Conservation (phyloP, 2,329 filamentous ascomycete species). For the Verticillium nubilum region DNA sequence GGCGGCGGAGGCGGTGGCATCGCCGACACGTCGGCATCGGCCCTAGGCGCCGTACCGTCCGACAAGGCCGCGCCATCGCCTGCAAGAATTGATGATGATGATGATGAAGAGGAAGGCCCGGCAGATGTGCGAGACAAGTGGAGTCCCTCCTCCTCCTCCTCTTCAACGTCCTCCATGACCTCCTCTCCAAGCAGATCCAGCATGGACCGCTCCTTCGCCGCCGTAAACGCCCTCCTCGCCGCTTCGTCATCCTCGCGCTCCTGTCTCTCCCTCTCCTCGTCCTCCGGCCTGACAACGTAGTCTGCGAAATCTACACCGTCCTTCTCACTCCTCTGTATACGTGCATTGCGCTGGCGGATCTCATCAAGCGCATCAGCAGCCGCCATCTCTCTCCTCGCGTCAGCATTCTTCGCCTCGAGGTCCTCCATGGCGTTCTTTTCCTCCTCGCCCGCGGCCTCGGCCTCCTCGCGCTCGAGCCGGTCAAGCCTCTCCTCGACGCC, state of each 20-base stretch:
- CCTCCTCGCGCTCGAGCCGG: slow-evolving; percentile 71
- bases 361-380: slow-evolving; percentile 94
- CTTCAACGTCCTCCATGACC: slow-evolving; percentile 22
- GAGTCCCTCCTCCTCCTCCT: background rate
- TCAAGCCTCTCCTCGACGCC: slow-evolving; percentile 85
- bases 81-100: background rate
- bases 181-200: slow-evolving; percentile 43
- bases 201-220: slow-evolving; percentile 44
- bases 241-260: slow-evolving; percentile 81
- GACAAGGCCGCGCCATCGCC: slow-evolving; percentile 12
- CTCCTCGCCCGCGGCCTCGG: slow-evolving; percentile 54
- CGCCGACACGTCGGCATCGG: slow-evolving; percentile 17
- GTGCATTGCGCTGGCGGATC: slow-evolving; percentile 85
- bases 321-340: slow-evolving; percentile 70
- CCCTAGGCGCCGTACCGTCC: slow-evolving; percentile 12
- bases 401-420: slow-evolving; percentile 85
- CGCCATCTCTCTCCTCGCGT: slow-evolving; percentile 93
- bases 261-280: slow-evolving; percentile 57
- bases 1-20: slow-evolving; percentile 33
- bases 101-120: slow-evolving; percentile 6
- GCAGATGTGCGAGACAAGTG: background rate
- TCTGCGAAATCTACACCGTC: slow-evolving; percentile 58
- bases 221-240: slow-evolving; percentile 71
- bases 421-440: slow-evolving; percentile 93
- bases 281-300: slow-evolving; percentile 45